Base-by-base conservation (phyloP, 495 filamentous ascomycete genomes). In the Neurospora sp. region DNA sequence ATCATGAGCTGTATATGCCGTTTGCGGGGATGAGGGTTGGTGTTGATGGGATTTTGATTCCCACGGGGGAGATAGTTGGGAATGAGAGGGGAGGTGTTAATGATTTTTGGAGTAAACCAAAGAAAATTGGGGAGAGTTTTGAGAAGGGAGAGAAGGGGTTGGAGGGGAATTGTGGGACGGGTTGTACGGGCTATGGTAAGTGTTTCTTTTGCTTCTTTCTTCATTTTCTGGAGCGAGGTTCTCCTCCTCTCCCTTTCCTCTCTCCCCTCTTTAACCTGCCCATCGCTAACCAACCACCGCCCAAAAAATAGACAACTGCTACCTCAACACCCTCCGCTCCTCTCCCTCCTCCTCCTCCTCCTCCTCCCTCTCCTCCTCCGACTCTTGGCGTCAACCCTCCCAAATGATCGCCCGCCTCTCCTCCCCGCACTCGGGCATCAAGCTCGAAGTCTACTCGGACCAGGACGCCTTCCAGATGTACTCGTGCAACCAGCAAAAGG, bases 381-480 rank as follows among this genome's bases (percentile, higher is more conserved):
- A 87, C 71, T 86, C 90, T 78, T 91, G 90, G 82, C 86, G 86
- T 14, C 78, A 83, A 10, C 81, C 87, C 69, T 83, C 82, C 31
- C 46, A 27, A 38, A 89, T 87, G 16, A 85, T 94, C 37, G 89
- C 91, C 11, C 88, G 88, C 9, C 82, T 93, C 0, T 79, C 89
- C 18, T 88, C 85, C n/a, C 76, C 89, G 54, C 88, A 85, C 80
- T 90, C 89, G 0, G 92, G 92, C 44, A 94, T 95, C 79, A 86
- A 86, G 76, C 78, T 95, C 70, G 91, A 93, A 39, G 81, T 95
- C 72, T 87, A 86, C 73, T 90, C 89, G 71, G 91, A 95, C 85
- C 91, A 93, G 84, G 89, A 89, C 18, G 92, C 90, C 11, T 86
- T 93, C 77, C 92, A 95, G 84, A 87, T 95, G 79, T 95, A 94